Conservation (phyloP, 2,329 filamentous ascomycete species). For the Calonectria leucothoes region DNA sequence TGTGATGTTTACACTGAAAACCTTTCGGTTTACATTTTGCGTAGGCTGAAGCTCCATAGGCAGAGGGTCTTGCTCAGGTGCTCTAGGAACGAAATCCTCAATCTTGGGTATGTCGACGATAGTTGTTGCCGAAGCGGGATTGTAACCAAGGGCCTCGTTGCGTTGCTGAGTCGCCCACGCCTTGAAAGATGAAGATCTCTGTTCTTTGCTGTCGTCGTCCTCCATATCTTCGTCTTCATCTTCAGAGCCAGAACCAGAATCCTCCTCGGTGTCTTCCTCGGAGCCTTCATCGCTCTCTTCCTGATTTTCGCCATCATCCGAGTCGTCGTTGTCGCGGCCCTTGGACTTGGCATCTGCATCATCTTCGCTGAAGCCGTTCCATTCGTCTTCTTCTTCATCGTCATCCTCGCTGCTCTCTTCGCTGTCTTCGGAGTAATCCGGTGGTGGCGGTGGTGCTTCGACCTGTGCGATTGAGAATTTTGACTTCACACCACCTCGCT, state of each 20-base stretch:
- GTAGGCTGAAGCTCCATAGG: constrained; percentile 74
- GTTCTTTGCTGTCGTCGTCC: constrained; percentile 44
- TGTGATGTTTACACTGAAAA: constrained; percentile 78
- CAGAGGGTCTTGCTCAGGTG: constrained; percentile 76
- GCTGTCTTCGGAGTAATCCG: constrained; percentile 47
- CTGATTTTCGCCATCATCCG: constrained; percentile 19
- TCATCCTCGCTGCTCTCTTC: constrained; percentile 49
- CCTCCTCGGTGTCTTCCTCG: constrained; percentile 48
- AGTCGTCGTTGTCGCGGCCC: constrained; percentile 33
- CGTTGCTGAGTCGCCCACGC: constrained; percentile 89
- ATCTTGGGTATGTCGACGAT: constrained; percentile 65
- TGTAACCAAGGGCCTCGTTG: constrained; percentile 82
- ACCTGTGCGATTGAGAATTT: constrained; percentile 60
- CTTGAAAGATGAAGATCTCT: constrained; percentile 80
- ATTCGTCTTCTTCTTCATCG: constrained; percentile 59
- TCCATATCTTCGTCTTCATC: constrained; percentile 44
- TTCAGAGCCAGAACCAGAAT: constrained; percentile 34
- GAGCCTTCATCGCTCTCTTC: constrained; percentile 44
- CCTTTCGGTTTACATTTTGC: constrained; percentile 73
- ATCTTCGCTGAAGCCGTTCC: constrained; percentile 71
- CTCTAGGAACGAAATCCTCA: constrained; percentile 74
- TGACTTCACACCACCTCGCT: constrained; percentile 70
- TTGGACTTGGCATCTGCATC: constrained; percentile 47
- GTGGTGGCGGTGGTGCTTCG: constrained; percentile 52
- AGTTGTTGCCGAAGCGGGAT: constrained; percentile 57